A percentile compares a stretch with the other conserved stretches of the same genome.
Conservation (phyloP, 345 rosid species). For the Turritis glabra region DNA sequence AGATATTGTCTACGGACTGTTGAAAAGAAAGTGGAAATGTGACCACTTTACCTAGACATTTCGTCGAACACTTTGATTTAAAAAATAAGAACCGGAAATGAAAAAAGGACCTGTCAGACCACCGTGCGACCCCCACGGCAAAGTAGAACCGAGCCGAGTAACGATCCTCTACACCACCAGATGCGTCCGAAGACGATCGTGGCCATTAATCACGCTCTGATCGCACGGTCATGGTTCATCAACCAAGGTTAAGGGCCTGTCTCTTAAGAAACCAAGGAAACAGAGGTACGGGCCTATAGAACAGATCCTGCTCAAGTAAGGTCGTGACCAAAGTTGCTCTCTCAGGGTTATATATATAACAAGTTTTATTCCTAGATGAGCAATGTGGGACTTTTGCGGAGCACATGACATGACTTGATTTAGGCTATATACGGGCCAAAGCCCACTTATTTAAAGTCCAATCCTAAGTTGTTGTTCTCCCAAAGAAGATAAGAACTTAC, state of each 20-base stretch:
- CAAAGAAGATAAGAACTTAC: too few species aligned
- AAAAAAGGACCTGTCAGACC: conserved; percentile 28
- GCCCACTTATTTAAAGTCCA: not conserved
- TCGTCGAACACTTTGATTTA: too few species aligned
- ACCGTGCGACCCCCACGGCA: conserved; percentile 10
- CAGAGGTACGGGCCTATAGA: conserved; percentile 29
- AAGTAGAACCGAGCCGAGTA: conserved; percentile 14
- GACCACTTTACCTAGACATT: too few species aligned
- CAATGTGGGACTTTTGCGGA: conserved; percentile 16
- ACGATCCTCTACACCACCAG: conserved; percentile 26
- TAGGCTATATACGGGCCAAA: not conserved
- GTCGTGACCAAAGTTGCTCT: not conserved
- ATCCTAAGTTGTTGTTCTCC: not conserved
- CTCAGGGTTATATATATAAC: not conserved
- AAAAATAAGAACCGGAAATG: too few species aligned
- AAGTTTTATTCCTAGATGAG: rapidly evolving
- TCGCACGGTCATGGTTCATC: conserved; percentile 8
- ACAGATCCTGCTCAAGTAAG: conserved; percentile 32
- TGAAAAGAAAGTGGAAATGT: too few species aligned
- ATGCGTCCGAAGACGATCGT: not conserved
- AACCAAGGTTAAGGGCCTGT: conserved; percentile 8
- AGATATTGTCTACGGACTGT: too few species aligned
- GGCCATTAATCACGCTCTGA: conserved; percentile 27
- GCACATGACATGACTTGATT: not conserved
- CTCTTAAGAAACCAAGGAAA: conserved; percentile 17